A percentile compares a stretch with the other conserved stretches of the same genome.
Evolutionary conservation across 148 eudicot genomes (phyloP).

Genomic region (Rhododendron griersonianum): DNA sequence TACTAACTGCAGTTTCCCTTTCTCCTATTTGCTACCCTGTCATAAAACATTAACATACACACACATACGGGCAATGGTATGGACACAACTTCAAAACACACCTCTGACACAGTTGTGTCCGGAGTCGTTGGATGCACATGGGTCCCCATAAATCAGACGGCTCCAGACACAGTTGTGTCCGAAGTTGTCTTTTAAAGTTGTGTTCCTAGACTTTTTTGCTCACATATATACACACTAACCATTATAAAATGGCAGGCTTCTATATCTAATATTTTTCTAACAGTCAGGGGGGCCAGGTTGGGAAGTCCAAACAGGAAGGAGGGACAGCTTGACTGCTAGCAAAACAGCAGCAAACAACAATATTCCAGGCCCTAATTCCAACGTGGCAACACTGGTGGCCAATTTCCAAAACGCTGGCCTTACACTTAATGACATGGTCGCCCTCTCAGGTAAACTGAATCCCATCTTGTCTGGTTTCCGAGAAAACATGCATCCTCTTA

Average conservation of each 20-base stretch:
- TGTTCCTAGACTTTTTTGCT: too few species aligned
- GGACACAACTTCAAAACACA: too few species aligned
- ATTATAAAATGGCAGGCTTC: not conserved
- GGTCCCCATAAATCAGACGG: too few species aligned
- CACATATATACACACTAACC: not conserved
- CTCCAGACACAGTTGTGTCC: too few species aligned
- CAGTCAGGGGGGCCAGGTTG: conserved; percentile 82
- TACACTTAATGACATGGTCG: conserved; percentile 57
- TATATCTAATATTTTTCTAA: not conserved
- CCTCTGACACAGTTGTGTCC: too few species aligned
- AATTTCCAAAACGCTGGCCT: conserved; percentile 61
- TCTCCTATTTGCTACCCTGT: too few species aligned
- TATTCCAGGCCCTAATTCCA: conserved; percentile 70
- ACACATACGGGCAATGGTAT: too few species aligned
- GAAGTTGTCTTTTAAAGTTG: too few species aligned
- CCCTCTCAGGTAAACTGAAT: conserved; percentile 60
- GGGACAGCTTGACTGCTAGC: conserved; percentile 65
- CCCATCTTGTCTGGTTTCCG: not conserved
- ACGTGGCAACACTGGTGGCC: conserved; percentile 42
- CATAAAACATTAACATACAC: too few species aligned
- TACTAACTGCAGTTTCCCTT: too few species aligned
- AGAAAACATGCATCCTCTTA: not conserved
- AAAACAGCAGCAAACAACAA: conserved; percentile 62
- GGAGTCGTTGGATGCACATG: too few species aligned
- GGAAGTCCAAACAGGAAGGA: conserved; percentile 67